These are phyloP conservation scores for Biscogniauxia sp. DNA, from an alignment of 2,329 filamentous ascomycete genomes.

Conservation along the genomic window DNA sequence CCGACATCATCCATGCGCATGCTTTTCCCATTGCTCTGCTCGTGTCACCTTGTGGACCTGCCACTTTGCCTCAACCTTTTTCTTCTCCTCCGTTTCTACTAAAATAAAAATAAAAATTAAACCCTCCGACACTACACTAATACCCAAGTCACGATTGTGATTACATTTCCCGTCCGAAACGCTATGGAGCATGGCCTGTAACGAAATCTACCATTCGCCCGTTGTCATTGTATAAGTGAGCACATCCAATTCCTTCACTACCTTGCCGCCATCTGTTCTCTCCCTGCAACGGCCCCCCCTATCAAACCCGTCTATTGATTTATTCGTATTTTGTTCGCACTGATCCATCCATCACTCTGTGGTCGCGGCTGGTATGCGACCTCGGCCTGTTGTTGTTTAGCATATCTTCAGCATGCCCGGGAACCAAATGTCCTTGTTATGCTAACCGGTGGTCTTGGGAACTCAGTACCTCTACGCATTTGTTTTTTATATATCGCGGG, in stretches of 20 bases:
- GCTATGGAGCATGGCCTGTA: conserved; percentile 27
- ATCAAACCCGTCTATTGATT: neutral
- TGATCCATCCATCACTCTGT: neutral
- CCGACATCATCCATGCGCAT: neutral
- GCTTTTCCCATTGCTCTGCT: neutral
- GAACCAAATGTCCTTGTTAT: neutral
- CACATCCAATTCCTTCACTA: conserved; percentile 10
- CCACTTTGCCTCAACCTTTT: conserved; percentile 22
- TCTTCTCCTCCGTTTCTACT: conserved; percentile 3
- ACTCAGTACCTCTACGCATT: conserved; percentile 12
- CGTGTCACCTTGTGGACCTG: conserved; percentile 21
- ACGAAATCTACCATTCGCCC: conserved; percentile 20
- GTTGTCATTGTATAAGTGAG: conserved; percentile 30
- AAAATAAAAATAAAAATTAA: neutral
- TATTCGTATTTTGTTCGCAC: neutral
- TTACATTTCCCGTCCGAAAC: neutral
- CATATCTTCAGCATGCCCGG: conserved; percentile 6
- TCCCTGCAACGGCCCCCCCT: conserved; percentile 7
- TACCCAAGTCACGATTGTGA: conserved; percentile 4
- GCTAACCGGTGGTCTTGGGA: conserved; percentile 17
- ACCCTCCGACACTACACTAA: conserved; percentile 12
- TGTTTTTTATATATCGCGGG: conserved; percentile 11
- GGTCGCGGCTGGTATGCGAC: conserved; percentile 14
- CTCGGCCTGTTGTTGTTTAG: conserved; percentile 5
- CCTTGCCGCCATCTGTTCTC: neutral